phyloP scores from a whole-genome alignment of 1,139 yeast genomes.

The Candida pseudoviswanathii region DNA sequence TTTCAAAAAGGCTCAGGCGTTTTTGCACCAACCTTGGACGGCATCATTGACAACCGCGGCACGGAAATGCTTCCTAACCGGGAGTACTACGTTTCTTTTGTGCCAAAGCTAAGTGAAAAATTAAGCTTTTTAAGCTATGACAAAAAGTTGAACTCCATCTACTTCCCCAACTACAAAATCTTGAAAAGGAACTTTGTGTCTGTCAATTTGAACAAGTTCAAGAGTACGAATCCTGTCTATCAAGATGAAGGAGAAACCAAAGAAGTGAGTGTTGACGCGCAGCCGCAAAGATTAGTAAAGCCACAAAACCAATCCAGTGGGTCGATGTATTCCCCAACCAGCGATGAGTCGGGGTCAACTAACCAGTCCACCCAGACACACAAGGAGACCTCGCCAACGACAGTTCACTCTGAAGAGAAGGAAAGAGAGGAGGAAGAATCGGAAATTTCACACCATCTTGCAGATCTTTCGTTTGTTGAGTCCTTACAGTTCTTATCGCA shows the following conservation, averaged over 20 bases:
- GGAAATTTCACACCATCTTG: constrained; percentile 4
- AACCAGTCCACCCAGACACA: neutral
- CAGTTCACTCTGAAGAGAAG: neutral
- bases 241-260: neutral
- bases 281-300: no score
- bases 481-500: constrained; percentile 21
- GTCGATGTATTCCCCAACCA: neutral
- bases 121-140: constrained; percentile 10
- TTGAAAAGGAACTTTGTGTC: constrained; percentile 5
- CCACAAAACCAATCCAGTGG: neutral
- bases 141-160: constrained; percentile 13
- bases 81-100: constrained; percentile 18
- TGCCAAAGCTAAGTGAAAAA: constrained; percentile 16
- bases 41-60: constrained; percentile 14
- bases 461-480: constrained; percentile 20
- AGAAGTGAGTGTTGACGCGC: neutral
- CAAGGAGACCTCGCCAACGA: neutral
- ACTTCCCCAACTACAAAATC: constrained; percentile 19
- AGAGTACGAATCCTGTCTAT: neutral
- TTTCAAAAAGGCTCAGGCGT: constrained; percentile 17
- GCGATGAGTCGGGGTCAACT: neutral
- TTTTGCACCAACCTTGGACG: constrained; percentile 13
- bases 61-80: constrained; percentile 9
- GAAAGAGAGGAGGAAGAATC: neutral
- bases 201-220: constrained; percentile 13